Percentiles rank a stretch among this genome's conserved stretches.
Conservation (phyloP, 2,329 filamentous ascomycete genomes). For the Xylaria sp. region DNA sequence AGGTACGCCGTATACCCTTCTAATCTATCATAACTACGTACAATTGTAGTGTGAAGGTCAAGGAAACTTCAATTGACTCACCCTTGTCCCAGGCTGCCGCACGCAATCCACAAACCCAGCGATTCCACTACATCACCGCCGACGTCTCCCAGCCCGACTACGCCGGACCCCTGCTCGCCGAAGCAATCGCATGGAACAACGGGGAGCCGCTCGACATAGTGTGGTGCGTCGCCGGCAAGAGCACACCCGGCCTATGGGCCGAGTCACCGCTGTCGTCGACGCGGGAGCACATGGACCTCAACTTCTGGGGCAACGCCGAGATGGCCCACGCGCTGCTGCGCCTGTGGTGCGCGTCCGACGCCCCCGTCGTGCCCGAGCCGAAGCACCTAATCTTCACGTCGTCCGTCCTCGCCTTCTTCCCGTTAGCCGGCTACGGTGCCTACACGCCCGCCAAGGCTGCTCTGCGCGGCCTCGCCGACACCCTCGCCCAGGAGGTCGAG, state of each 20-base stretch:
- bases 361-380: conserved; percentile 60
- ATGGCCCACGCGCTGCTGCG: conserved; percentile 83
- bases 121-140: conserved; percentile 84
- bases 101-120: conserved; percentile 72
- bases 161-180: conserved; percentile 74
- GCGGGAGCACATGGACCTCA: conserved; percentile 87
- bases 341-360: conserved; percentile 73
- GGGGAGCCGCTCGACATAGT: conserved; percentile 81
- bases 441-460: conserved; percentile 90
- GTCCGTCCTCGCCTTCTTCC: conserved; percentile 78
- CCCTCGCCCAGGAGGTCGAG: conserved; percentile 82
- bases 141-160: conserved; percentile 80
- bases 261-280: conserved; percentile 75
- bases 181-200: conserved; percentile 83
- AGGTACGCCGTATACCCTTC: conserved; percentile 33
- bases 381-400: conserved; percentile 91
- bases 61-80: conserved; percentile 21
- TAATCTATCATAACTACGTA: neutral
- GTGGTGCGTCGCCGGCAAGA: conserved; percentile 87
- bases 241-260: conserved; percentile 79
- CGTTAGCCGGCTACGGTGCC: conserved; percentile 82
- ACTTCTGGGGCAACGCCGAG: conserved; percentile 89
- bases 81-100: conserved; percentile 67
- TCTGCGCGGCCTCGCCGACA: conserved; percentile 83
- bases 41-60: neutral